phyloP scores from a whole-genome alignment of 306 rosid species.

The apple (Malus domestica) region DNA sequence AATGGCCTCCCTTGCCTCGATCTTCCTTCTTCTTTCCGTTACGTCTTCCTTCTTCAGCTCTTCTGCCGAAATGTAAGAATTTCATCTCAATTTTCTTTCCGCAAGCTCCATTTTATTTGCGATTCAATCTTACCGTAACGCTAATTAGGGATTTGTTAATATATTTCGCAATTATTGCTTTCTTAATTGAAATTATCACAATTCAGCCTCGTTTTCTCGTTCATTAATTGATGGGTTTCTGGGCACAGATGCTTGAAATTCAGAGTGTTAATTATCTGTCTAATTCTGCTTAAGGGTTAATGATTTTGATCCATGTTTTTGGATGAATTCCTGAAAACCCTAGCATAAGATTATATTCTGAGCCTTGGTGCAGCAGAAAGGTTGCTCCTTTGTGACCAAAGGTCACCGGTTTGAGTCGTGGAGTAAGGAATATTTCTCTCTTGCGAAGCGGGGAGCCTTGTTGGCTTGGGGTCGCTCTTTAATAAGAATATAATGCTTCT shows the following conservation, averaged over 20 bases:
- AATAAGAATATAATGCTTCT: neutral
- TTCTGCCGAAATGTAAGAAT: constrained; percentile 37
- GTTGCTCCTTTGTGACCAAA: too few species aligned
- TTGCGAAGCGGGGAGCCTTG: too few species aligned
- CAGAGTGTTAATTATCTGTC: neutral
- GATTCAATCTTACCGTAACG: too few species aligned
- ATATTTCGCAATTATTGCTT: neutral
- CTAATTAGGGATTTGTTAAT: neutral
- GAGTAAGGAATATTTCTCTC: too few species aligned
- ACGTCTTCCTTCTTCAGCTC: constrained; percentile 14
- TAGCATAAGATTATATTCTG: neutral
- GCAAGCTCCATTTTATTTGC: neutral
- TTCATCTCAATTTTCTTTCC: constrained; percentile 1
- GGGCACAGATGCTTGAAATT: neutral
- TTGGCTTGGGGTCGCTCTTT: too few species aligned
- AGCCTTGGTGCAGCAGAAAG: neutral
- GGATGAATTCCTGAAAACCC: neutral
- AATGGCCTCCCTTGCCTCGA: constrained; percentile 37
- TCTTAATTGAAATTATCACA: neutral
- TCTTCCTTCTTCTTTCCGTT: constrained; percentile 26
- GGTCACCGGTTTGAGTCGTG: too few species aligned
- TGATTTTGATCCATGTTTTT: neutral
- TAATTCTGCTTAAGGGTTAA: neutral
- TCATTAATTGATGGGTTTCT: neutral
- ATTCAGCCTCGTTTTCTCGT: neutral